Percentiles rank a stretch among this genome's conserved stretches.
phyloP scores from a whole-genome alignment of 345 rosid genomes.

The Luvunga scandens region DNA sequence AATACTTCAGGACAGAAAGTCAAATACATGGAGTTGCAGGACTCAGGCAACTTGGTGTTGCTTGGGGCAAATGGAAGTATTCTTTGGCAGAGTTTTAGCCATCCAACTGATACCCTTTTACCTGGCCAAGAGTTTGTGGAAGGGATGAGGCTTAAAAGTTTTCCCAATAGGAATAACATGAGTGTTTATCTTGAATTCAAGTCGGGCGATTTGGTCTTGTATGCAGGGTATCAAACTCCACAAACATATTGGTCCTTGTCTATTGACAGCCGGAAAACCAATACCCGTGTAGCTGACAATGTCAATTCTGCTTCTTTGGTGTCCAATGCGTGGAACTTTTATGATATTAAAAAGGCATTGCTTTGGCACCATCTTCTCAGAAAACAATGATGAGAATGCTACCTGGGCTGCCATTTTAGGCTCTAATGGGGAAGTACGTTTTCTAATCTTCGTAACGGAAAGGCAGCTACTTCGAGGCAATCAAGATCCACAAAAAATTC shows the following conservation, averaged over 20 bases:
- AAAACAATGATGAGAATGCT: constrained; percentile 28
- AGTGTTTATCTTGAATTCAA: constrained; percentile 31
- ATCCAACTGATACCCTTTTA: constrained; percentile 46
- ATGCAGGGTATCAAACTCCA: constrained; percentile 35
- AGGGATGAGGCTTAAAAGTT: constrained; percentile 44
- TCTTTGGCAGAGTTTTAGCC: constrained; percentile 56
- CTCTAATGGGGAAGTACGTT: constrained; percentile 32
- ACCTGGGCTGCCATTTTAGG: constrained; percentile 43
- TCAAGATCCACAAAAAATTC: constrained; percentile 35
- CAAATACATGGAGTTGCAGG: constrained; percentile 37
- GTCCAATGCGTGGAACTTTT: constrained; percentile 51
- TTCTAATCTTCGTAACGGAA: constrained; percentile 30
- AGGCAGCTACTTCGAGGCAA: constrained; percentile 22
- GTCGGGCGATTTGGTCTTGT: constrained; percentile 39
- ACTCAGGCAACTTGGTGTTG: constrained; percentile 58
- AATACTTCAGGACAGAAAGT: constrained; percentile 35
- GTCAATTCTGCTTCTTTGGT: constrained; percentile 35
- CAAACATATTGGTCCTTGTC: constrained; percentile 53
- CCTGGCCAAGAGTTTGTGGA: constrained; percentile 34
- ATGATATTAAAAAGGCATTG: constrained; percentile 29
- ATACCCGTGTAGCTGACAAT: constrained; percentile 20
- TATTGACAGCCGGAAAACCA: constrained; percentile 28
- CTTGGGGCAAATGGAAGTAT: constrained; percentile 19
- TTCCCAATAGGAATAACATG: constrained; percentile 18
- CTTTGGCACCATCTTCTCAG: constrained; percentile 40